phyloP scores from a whole-genome alignment of 73 alveolate genomes.

The Strombidium stylifer region DNA sequence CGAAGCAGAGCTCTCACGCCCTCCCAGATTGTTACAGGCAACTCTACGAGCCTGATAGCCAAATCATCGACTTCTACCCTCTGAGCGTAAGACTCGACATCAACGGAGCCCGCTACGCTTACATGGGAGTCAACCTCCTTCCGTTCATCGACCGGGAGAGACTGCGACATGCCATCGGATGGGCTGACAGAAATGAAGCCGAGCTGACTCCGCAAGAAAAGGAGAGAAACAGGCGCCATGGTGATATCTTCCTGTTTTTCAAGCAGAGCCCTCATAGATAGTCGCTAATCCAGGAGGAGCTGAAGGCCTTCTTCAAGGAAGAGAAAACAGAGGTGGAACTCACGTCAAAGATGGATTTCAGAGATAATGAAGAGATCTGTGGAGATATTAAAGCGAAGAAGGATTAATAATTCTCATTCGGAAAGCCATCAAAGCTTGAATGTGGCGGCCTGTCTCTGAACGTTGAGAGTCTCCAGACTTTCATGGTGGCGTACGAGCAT shows the following conservation, averaged over 20 bases:
- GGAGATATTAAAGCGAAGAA: constrained; percentile 6
- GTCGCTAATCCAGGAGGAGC: too few relatives aligned
- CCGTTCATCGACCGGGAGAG: constrained; percentile 95
- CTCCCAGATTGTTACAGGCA: constrained; percentile 81
- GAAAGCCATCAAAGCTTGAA: background rate
- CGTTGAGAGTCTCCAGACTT: background rate
- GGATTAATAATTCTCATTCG: background rate
- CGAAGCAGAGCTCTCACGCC: constrained; percentile 87
- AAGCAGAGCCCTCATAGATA: background rate
- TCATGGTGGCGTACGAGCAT: background rate
- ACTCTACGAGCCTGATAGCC: constrained; percentile 76
- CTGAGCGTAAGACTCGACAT: constrained; percentile 91
- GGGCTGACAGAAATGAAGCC: constrained; percentile 15
- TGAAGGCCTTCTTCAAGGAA: background rate
- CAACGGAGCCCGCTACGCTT: constrained; percentile 96
- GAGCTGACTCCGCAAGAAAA: background rate
- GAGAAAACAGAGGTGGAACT: background rate
- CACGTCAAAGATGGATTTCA: background rate
- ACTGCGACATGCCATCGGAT: constrained; percentile 61
- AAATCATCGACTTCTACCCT: constrained; percentile 98
- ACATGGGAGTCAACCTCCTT: constrained; percentile 97
- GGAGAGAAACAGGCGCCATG: constrained; percentile 48
- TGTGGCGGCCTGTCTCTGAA: background rate
- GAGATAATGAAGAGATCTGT: constrained; percentile 11
- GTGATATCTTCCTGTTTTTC: constrained; percentile 2